Evolutionary conservation across 2,329 filamentous ascomycete genomes (phyloP), one percentile per base, ranked within the genome.

Genomic region (Myriangium duriaei): DNA sequence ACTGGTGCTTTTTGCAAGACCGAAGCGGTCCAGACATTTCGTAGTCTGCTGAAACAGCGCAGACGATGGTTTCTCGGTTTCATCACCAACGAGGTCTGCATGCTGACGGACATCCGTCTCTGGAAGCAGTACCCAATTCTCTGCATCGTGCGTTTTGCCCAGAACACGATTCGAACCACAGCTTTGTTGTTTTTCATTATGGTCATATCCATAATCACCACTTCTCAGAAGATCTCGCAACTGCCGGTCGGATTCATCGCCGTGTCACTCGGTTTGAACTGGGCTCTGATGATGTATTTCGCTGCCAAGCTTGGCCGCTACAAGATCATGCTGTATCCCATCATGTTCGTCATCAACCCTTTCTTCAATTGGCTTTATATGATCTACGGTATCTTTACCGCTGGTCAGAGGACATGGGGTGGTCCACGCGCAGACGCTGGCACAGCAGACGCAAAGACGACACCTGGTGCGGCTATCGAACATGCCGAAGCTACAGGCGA

Each of bases 281-380:
- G 88, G 80, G 56, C 85, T 34, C 74, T 96, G 57, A 96, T 96
- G 88, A 65, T 96, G 44, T 96, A 94, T 64, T 95, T 96, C 57
- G 88, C 85, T 15, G 72, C 79, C 39, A 86, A 84, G 60, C 72
- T 96, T 34, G 78, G 79, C 43, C 74, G 91, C 9, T 95, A 80
- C 66, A 96, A 98, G 67, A 81, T 92, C 45, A 88, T 84, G 79
- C 68, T 96, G 4, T 96, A 96, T 55, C 88, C 88, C 0, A 51
- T 96, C 45, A 95, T 96, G 86, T 96, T 95, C 56, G 63, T 94
- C 32, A 59, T 95, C 45, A 96, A 95, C 54, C 88, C 91, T 1
- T 92, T 96, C 55, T 87, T 95, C 69, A 96, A 96, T 61, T 96
- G 88, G 88, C 74, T 85, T 42, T 96, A 96, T 64, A 94, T 95